A percentile compares a stretch with the other conserved stretches of the same genome.
phyloP scores from a whole-genome alignment of 2,329 filamentous ascomycete genomes.

The Nectriaceae sp. region DNA sequence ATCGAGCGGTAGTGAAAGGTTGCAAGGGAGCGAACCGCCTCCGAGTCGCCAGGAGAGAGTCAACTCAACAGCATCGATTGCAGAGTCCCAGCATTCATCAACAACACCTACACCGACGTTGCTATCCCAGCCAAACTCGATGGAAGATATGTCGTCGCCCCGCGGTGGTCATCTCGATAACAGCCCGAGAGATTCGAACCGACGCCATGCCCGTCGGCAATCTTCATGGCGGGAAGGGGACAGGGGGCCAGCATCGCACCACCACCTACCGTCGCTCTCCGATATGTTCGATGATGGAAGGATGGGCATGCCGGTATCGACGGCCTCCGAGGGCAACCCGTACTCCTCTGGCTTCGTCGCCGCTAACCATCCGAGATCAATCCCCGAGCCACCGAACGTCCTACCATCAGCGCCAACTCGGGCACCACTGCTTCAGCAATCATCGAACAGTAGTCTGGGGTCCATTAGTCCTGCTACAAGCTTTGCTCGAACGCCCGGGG shows the following conservation, averaged over 20 bases:
- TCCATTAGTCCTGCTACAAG: constrained; percentile 41
- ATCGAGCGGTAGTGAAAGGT: constrained; percentile 48
- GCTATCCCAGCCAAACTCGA: constrained; percentile 35
- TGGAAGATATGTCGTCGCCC: constrained; percentile 51
- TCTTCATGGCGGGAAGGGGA: constrained; percentile 30
- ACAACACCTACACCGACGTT: constrained; percentile 37
- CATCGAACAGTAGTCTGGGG: constrained; percentile 44
- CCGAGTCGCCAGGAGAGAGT: constrained; percentile 48
- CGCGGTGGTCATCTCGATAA: constrained; percentile 39
- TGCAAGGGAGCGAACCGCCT: constrained; percentile 50
- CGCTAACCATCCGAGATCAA: constrained; percentile 32
- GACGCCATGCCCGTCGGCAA: constrained; percentile 28
- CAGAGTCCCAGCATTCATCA: constrained; percentile 47
- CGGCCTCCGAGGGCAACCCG: constrained; percentile 23
- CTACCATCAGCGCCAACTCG: constrained; percentile 30
- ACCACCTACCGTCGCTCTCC: constrained; percentile 48
- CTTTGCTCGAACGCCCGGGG: constrained; percentile 45
- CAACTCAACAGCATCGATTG: constrained; percentile 48
- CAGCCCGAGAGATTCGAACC: constrained; percentile 29
- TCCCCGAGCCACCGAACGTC: constrained; percentile 25
- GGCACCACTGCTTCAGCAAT: constrained; percentile 46
- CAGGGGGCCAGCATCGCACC: constrained; percentile 25
- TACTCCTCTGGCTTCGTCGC: constrained; percentile 31
- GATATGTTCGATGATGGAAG: constrained; percentile 47
- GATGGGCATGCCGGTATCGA: constrained; percentile 17